Evolutionary conservation across 768 basidiomycete species (phyloP), one percentile per base, ranked within the genome.

Genomic region (Nevesoporus exiguus): DNA sequence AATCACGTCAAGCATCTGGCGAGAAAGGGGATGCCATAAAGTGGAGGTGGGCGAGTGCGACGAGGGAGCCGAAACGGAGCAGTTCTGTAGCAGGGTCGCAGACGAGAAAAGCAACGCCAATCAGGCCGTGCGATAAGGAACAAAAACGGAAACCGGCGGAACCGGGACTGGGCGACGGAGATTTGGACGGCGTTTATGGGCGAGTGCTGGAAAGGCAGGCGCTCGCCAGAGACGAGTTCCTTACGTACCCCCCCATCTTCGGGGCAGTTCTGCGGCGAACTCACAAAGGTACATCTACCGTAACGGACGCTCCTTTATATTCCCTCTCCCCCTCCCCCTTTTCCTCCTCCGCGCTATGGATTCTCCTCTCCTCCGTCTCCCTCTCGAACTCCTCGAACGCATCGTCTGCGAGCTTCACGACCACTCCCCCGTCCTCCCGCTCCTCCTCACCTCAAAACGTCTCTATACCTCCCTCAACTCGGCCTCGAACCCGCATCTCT

Each of bases 401-500:
- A 78, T 88, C 70, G 79, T 74, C 46, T 71, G 81, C 68, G 67
- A 79, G 43, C 65, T 84, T 64, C 27, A 46, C 49, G 50, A 58
- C 1, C 58, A 58, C 25, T 40, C 54, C 1, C 14, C 49, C 0
- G 0, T 88, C 45, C 52, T 79, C 17, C 73, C 84, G 0, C 72
- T 90, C 46, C 76, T 81, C 44, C 68, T 68, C 29, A 68, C 79
- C 5, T 82, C 74, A 52, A 71, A 58, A 3, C 52, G 63, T 43
- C 60, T 87, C 19, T 51, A 80, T 61, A 10, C 46, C 30, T 48
- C 60, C 1, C 76, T 86, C 59, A 50, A 54, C 9, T 48, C 42
- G 15, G 49, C 30, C 5, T 51, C 58, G 0, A 59, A 68, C 49
- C 46, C 46, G 22, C 67, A 73, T 21, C 77, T 89, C 49, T 80